Evolutionary conservation across 148 eudicot species (phyloP), one percentile per base, ranked within the genome.

Genomic region (Camellia lanceoleosa): DNA sequence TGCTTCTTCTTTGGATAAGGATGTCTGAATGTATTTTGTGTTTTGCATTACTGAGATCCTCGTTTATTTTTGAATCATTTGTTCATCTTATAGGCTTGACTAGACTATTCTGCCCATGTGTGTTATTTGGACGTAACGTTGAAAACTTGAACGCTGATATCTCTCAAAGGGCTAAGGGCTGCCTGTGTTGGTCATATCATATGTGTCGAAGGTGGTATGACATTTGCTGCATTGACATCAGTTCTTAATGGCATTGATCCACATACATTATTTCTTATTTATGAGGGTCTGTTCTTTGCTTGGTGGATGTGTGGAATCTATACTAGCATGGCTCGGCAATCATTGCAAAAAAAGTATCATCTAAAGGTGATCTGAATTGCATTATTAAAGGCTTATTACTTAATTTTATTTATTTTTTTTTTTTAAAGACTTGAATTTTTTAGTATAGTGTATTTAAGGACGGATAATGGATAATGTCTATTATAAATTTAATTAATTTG

Each of bases 221-320:
- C 90, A 8, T 79, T 87, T 38, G 97, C 95, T 7, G 86, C 91
- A 14, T n/a, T 86, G 54, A 84, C 89, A 1, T 80, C 88, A 23
- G 16, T 86, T 64, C 71, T 85, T 71, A 52, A 86, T 79, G 97
- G 98, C 19, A 76, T 93, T 14, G 93, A 91, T 82, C 92, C 93
- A 9, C 78, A 88, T 19, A 91, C 95, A 2, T 68, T 86, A n/a
- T 82, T 86, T 81, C 88, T 92, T 64, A 80, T 92, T 15, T 84
- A 85, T 13, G 98, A 94, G 81, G 95, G 95, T 5, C 79, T 94
- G 81, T 63, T 90, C 4, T 94, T 92, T 69, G 87, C 89, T 65
- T 94, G 98, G 98, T 94, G 97, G 97, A 88, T 92, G 79, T 94
- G 97, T 65, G 98, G 93, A 5, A 89, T 92, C 23, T 91, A 94